These are phyloP conservation scores for Tilletia walkeri DNA, from an alignment of 1,284 basidiomycete species.

Conservation along the genomic window DNA sequence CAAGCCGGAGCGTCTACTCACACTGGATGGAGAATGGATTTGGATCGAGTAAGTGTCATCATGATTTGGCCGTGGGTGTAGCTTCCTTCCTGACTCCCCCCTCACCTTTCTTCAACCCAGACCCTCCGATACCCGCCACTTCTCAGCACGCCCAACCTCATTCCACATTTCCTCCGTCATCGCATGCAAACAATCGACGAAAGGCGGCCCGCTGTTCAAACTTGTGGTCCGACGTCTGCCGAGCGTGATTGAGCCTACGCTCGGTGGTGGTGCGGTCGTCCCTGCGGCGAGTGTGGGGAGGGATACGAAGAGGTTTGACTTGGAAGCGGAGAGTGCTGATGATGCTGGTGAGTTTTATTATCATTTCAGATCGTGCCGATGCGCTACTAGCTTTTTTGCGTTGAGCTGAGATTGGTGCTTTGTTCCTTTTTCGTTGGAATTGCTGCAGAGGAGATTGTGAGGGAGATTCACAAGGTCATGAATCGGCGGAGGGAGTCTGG, in stretches of 20 bases:
- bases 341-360: slow-evolving; percentile 66
- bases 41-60: slow-evolving; percentile 67
- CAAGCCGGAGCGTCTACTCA: slow-evolving; percentile 77
- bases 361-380: too few species aligned
- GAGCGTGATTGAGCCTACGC: not conserved
- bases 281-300: slow-evolving; percentile 58
- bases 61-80: not conserved
- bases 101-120: slow-evolving; percentile 13
- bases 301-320: slow-evolving; percentile 83
- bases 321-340: slow-evolving; percentile 85
- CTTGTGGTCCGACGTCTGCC: slow-evolving; percentile 68
- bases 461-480: slow-evolving; percentile 6
- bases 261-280: not conserved
- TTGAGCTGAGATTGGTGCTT: not conserved
- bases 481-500: not conserved
- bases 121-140: slow-evolving; percentile 38
- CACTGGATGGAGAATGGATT: slow-evolving; percentile 91
- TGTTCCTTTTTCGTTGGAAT: too few species aligned
- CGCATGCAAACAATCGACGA: slow-evolving; percentile 77
- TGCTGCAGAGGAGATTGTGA: not conserved
- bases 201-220: slow-evolving; percentile 81
- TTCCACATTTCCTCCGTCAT: slow-evolving; percentile 87
- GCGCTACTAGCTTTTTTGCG: too few species aligned
- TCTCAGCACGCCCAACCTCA: slow-evolving; percentile 66
- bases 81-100: not conserved